Percentiles rank a stretch among this genome's conserved stretches.
These are phyloP conservation scores for Poterioochromonas sp. DNA, from an alignment of 352 stramenopile genomes.

Conservation along the genomic window DNA sequence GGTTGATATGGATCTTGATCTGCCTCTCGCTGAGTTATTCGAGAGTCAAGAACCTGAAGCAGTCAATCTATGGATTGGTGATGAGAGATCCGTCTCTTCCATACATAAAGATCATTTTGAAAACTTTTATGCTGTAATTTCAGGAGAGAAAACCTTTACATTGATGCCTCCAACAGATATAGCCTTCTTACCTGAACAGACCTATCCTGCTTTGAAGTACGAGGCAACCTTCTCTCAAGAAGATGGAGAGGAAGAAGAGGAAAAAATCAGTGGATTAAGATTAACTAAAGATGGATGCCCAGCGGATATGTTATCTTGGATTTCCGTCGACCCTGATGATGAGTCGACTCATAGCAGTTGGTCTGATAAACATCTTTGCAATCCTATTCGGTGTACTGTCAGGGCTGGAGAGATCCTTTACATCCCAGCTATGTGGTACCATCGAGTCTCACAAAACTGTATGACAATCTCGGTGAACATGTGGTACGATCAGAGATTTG, in stretches of 20 bases:
- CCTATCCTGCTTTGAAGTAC: slow-evolving; percentile 52
- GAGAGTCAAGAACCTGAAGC: slow-evolving; percentile 55
- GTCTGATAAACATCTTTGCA: slow-evolving; percentile 45
- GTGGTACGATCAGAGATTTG: slow-evolving; percentile 72
- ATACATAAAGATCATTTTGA: slow-evolving; percentile 98
- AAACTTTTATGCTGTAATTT: slow-evolving; percentile 94
- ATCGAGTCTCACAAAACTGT: slow-evolving; percentile 58
- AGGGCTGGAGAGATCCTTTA: slow-evolving; percentile 60
- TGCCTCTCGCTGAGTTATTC: slow-evolving; percentile 56
- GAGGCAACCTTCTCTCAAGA: too few species aligned
- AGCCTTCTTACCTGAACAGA: slow-evolving; percentile 71
- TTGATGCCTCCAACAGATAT: slow-evolving; percentile 72
- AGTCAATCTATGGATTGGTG: slow-evolving; percentile 95
- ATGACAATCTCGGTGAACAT: slow-evolving; percentile 65
- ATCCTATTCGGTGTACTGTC: slow-evolving; percentile 53
- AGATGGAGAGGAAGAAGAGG: background rate
- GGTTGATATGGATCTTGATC: slow-evolving; percentile 41
- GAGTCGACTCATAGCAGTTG: slow-evolving; percentile 27
- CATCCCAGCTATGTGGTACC: slow-evolving; percentile 64
- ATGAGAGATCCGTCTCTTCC: slow-evolving; percentile 81
- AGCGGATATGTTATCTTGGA: background rate
- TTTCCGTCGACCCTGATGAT: background rate
- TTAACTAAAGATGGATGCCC: slow-evolving; percentile 15
- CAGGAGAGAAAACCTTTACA: slow-evolving; percentile 83
- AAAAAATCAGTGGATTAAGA: background rate